Base-by-base conservation (phyloP, 2,329 filamentous ascomycete species). In the Penicillium verrucosum region DNA sequence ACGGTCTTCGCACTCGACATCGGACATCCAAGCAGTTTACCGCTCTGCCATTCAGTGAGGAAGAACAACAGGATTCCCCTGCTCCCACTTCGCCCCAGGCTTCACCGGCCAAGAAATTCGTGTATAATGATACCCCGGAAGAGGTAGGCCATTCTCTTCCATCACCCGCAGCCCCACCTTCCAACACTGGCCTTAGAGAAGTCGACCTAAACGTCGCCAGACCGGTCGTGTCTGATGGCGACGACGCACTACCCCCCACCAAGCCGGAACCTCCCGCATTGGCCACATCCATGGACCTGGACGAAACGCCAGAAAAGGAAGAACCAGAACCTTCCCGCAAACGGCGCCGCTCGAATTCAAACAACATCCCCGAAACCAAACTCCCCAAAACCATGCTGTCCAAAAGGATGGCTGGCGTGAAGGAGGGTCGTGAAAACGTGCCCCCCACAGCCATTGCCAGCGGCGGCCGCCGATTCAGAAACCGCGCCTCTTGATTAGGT, bases 1-100 rank as follows among this genome's bases (percentile, higher is more conserved):
- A 86, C 12, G 76, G 73, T 12, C 75, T 88, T 29, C 75, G 86
- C 12, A 79, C 82, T 21, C 75, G 77, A 46, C 65, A 83, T 62
- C 77, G 77, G 62, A 80, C 68, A 56, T 77, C 68, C 65, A 65
- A 69, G 38, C 73, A 72, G 30, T 70, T 70, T 47, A 60, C 63
- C 32, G 63, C 67, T 27, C 63, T 69, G 56, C 68, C 70, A 7
- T 70, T 74, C 51, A 68, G 64, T 41, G 68, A 68, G 21, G 69
- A 71, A n/a, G 62, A 66, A 5, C 58, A 64, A 14, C 54, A 63
- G 18, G 61, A 46, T 7, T 29, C 60, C 18, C 57, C 61, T 11
- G 49, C 63, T 12, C 50, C 57, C 21, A 66, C 59, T 52, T 68
- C 69, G 25, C 63, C 66, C 16, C 64, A 68, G 34, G 66, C 70